Conservation (phyloP, 2,329 filamentous ascomycete genomes). For the Cladosporium sp. region DNA sequence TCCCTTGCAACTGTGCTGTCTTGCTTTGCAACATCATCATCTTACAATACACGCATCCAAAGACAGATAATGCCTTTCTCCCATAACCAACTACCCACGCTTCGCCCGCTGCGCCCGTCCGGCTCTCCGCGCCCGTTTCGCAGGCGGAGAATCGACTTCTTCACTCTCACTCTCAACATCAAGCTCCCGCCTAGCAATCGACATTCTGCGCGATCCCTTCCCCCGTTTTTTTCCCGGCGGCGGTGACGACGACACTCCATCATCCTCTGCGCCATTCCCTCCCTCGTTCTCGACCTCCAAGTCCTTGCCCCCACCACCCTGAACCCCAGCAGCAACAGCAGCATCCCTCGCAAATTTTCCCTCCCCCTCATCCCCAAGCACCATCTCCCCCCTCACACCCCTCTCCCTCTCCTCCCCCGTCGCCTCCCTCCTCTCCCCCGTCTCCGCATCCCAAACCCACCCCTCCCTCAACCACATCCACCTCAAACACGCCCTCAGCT, state of each 20-base stretch:
- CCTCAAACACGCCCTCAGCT: slow-evolving; percentile 76
- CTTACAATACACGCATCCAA: too few relatives aligned
- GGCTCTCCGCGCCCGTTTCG: too few relatives aligned
- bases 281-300: not conserved
- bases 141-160: not conserved
- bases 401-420: slow-evolving; percentile 51
- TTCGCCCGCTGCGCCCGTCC: too few relatives aligned
- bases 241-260: not conserved
- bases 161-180: slow-evolving; percentile 1
- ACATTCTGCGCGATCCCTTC: not conserved
- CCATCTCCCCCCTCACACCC: slow-evolving; percentile 56
- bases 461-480: slow-evolving; percentile 94
- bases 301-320: not conserved
- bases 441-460: slow-evolving; percentile 72
- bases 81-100: not conserved
- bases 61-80: too few relatives aligned
- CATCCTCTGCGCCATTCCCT: not conserved
- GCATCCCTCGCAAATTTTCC: slow-evolving; percentile 21
- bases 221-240: not conserved
- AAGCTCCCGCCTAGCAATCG: slow-evolving; percentile 4
- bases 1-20: too few relatives aligned
- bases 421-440: slow-evolving; percentile 58
- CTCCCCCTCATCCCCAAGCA: slow-evolving; percentile 28
- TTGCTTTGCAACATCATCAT: too few relatives aligned
- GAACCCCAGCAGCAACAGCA: not conserved